These are phyloP conservation scores for Wickerhamomyces rabaulensis DNA, from an alignment of 805 yeast genomes.

Conservation along the genomic window DNA sequence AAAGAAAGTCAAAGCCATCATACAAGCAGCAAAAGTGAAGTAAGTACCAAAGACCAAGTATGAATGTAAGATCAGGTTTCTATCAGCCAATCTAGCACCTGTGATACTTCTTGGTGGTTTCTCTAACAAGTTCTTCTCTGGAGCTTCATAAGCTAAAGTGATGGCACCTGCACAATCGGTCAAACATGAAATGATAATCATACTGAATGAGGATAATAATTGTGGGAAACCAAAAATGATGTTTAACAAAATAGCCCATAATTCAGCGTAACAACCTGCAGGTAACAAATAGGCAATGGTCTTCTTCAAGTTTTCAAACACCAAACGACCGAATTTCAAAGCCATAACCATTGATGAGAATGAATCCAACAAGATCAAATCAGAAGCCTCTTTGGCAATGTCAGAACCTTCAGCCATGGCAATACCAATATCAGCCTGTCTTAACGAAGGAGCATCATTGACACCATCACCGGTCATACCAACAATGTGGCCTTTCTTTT, in stretches of 20 bases:
- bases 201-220: conserved; percentile 40
- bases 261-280: conserved; percentile 47
- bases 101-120: conserved; percentile 39
- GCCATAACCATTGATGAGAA: conserved; percentile 32
- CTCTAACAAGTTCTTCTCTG: conserved; percentile 36
- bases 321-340: conserved; percentile 38
- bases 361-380: conserved; percentile 19
- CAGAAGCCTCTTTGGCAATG: conserved; percentile 23
- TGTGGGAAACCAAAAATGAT: conserved; percentile 47
- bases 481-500: conserved; percentile 66
- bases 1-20: conserved; percentile 35
- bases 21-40: conserved; percentile 35
- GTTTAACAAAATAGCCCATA: conserved; percentile 45
- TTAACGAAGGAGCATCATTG: conserved; percentile 82
- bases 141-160: conserved; percentile 38
- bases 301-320: conserved; percentile 44
- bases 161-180: conserved; percentile 44
- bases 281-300: conserved; percentile 43
- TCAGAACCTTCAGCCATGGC: conserved; percentile 47
- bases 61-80: conserved; percentile 35
- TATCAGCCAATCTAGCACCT: conserved; percentile 36
- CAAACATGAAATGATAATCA: conserved; percentile 45
- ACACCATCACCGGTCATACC: conserved; percentile 96
- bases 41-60: conserved; percentile 39
- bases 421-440: conserved; percentile 79